Evolutionary conservation across 441 rosid species (phyloP), one percentile per base, ranked within the genome.

Genomic region (Gossypium gossypioides): DNA sequence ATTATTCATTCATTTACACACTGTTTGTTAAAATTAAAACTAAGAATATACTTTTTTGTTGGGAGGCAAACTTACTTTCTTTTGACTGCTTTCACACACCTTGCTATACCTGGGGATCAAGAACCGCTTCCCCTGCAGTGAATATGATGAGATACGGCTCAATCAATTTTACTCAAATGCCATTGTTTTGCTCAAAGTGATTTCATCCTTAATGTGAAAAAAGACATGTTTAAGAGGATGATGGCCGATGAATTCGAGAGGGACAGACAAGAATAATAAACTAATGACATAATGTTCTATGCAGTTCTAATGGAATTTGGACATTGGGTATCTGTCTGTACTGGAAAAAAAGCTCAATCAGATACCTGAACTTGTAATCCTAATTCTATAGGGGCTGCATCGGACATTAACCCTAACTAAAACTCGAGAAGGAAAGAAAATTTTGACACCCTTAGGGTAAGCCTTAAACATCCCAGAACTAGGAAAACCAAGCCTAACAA

Each of bases 51-150:
- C 68, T 37, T 75, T 65, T 48, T 37, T 25, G 29, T 58, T 15
- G 42, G 51, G 63, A 79, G 81, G 79, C 37, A 40, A 72, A 71
- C 21, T 54, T 48, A 69, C 77, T 51, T 24, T 15, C 12, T 65
- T 61, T 15, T 6, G 24, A 68, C 21, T 25, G 12, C 75, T 62
- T 51, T 19, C 66, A 16, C 55, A 50, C 75, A 12, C 66, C 19
- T 50, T 71, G 50, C 82, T 88, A 85, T 61, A 76, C 79, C 76
- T 78, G 81, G 58, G 72, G 75, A 78, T 83, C 85, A 22, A 67
- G 73, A 64, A 80, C 82, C 32, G 84, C 83, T 78, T 86, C 91
- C 69, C 91, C 44, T 85, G 84, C 79, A 75, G 46, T 16, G 6
- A 72, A 52, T 32, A 65, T 6, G 27, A 4, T 5, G 27, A 6